These are phyloP conservation scores for Hypoxylon lenormandii DNA, from an alignment of 495 filamentous ascomycete genomes.

Conservation along the genomic window DNA sequence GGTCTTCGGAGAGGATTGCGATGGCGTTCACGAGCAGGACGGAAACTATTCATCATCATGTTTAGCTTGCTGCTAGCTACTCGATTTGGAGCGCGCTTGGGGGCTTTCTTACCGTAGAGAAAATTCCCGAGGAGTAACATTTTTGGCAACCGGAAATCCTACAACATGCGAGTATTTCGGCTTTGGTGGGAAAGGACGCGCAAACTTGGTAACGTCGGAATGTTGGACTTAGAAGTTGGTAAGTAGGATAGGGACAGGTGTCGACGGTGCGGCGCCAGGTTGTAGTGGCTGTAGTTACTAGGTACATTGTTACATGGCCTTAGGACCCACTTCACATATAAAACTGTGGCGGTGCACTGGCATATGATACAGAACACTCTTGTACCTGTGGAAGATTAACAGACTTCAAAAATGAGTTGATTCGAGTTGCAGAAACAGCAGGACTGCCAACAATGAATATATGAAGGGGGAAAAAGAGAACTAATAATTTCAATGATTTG, in stretches of 20 bases:
- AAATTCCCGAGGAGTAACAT: constrained; percentile 81
- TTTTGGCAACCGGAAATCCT: constrained; percentile 40
- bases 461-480: constrained; percentile 7
- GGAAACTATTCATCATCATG: constrained; percentile 71
- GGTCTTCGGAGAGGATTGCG: constrained; percentile 95
- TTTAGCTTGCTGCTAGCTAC: constrained; percentile 22
- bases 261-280: constrained; percentile 45
- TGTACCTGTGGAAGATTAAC: constrained; percentile 1
- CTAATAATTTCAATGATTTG: background rate
- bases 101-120: constrained; percentile 69
- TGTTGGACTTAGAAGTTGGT: background rate
- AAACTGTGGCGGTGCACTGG: constrained; percentile 29
- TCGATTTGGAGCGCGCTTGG: constrained; percentile 2
- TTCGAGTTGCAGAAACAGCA: constrained; percentile 21
- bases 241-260: constrained; percentile 38
- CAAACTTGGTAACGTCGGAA: background rate
- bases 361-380: constrained; percentile 11
- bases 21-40: constrained; percentile 93
- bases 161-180: constrained; percentile 21
- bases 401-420: background rate
- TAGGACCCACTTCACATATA: background rate
- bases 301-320: too few species aligned
- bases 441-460: constrained; percentile 19
- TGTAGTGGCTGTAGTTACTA: too few species aligned
- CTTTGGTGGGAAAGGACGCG: constrained; percentile 6